Conservation (phyloP, 225 moss, liverwort and hornwort species). For the Thuidium tamariscinum region DNA sequence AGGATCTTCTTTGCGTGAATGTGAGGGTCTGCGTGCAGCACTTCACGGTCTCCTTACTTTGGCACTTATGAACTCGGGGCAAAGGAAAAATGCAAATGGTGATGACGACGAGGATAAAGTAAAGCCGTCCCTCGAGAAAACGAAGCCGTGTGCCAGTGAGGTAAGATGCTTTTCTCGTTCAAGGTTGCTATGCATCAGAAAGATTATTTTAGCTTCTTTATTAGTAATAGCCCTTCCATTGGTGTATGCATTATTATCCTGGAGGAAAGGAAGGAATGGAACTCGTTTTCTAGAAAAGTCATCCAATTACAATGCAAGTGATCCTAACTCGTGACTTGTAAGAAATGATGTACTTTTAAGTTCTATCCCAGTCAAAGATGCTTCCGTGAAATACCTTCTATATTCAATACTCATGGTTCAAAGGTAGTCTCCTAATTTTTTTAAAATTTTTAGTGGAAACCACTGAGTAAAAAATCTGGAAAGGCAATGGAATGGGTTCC, state of each 20-base stretch:
- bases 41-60: slow-evolving; percentile 48
- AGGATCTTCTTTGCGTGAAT: slow-evolving; percentile 57
- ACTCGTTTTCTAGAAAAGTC: background rate
- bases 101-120: background rate
- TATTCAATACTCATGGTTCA: background rate
- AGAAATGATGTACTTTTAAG: background rate
- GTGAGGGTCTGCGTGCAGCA: slow-evolving; percentile 53
- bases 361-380: background rate
- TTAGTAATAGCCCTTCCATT: background rate
- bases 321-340: background rate
- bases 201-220: background rate
- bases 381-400: background rate
- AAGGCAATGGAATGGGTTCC: background rate
- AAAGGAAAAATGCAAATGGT: background rate
- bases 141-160: background rate
- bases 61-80: slow-evolving; percentile 33
- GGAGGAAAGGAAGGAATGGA: background rate
- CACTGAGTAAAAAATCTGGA: background rate
- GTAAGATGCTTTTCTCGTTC: background rate
- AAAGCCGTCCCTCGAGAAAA: background rate
- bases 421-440: background rate
- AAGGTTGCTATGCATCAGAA: background rate
- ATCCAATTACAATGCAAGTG: background rate
- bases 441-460: background rate
- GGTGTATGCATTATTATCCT: background rate